Conservation (phyloP, 2,329 filamentous ascomycete genomes). For the Trichoderma koningii region DNA sequence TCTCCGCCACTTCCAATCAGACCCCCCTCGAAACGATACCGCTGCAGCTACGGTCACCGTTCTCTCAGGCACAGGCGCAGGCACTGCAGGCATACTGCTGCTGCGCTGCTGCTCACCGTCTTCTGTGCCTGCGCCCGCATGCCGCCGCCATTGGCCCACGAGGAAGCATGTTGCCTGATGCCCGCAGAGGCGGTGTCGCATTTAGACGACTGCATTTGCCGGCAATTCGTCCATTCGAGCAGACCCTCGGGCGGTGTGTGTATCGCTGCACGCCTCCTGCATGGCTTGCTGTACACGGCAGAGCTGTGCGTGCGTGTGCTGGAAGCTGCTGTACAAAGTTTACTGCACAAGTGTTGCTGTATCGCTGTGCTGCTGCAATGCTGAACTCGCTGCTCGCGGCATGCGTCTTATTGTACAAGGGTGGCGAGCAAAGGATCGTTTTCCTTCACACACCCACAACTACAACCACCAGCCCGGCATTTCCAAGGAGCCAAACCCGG, state of each 20-base stretch:
- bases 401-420: constrained; percentile 22
- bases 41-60: constrained; percentile 17
- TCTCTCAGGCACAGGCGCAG: constrained; percentile 16
- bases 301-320: too few species aligned
- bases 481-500: constrained; percentile 1
- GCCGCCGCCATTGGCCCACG: constrained; percentile 20
- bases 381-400: constrained; percentile 14
- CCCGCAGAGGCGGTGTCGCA: constrained; percentile 23
- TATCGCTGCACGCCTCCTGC: background rate
- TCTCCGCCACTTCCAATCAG: constrained; percentile 1
- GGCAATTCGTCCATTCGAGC: constrained; percentile 20
- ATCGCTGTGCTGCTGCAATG: too few species aligned
- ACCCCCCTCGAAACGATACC: background rate
- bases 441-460: background rate
- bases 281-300: background rate
- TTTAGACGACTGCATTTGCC: constrained; percentile 17
- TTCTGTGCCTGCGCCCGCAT: constrained; percentile 19
- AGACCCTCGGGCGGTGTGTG: constrained; percentile 9
- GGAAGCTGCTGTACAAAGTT: too few species aligned
- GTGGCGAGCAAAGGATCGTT: background rate
- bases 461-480: background rate
- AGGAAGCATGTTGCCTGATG: constrained; percentile 14
- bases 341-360: too few species aligned
- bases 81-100: too few species aligned
- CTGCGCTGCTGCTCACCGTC: constrained; percentile 13